phyloP scores from a whole-genome alignment of 768 basidiomycete genomes.

The Phlebiopsis flavidoalba region DNA sequence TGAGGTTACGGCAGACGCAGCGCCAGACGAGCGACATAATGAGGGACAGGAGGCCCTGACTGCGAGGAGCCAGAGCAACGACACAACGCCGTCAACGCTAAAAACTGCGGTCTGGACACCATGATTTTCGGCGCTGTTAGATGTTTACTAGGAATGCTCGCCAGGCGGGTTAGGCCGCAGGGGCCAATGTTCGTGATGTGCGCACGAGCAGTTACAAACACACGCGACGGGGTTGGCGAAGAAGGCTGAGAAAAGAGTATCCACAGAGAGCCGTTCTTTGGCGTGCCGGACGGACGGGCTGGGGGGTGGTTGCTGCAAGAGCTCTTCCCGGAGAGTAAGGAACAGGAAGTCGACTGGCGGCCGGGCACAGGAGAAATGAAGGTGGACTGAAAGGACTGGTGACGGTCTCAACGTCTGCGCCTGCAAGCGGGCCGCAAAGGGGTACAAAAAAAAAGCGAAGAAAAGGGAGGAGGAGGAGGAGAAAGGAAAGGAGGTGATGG shows the following conservation, averaged over 20 bases:
- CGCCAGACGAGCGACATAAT: conserved; percentile 71
- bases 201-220: background rate
- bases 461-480: conserved; percentile 13
- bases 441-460: conserved; percentile 23
- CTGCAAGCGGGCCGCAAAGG: conserved; percentile 22
- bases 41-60: conserved; percentile 62
- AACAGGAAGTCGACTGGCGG: conserved; percentile 32
- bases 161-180: background rate
- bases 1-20: conserved; percentile 52
- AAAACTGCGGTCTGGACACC: conserved; percentile 68
- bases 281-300: background rate
- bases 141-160: conserved; percentile 21
- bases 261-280: background rate
- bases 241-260: background rate
- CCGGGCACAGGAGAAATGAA: conserved; percentile 36
- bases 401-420: conserved; percentile 71
- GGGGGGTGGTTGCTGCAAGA: conserved; percentile 1
- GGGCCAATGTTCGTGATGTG: background rate
- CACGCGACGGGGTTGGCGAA: background rate
- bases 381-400: conserved; percentile 31
- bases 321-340: conserved; percentile 53
- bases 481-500: conserved; percentile 12
- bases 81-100: conserved; percentile 71
- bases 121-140: conserved; percentile 35
- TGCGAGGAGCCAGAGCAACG: conserved; percentile 62